Evolutionary conservation across 306 rosid genomes (phyloP).

Genomic region (Pyrus betulifolia): DNA sequence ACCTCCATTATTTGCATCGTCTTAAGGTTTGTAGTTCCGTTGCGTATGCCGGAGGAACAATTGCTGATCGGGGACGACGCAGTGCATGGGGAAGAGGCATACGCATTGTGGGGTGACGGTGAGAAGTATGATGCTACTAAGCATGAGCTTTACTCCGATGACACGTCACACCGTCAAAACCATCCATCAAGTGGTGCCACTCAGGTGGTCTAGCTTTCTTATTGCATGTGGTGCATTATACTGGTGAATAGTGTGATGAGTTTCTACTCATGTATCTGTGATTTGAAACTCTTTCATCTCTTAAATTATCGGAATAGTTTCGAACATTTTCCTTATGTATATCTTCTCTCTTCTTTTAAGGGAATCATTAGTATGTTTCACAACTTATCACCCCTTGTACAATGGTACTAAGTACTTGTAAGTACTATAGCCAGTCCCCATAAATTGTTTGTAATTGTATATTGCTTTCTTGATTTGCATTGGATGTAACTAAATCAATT

Average conservation of each 20-base stretch:
- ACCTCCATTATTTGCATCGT: conserved; percentile 41
- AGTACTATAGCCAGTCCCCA: not conserved
- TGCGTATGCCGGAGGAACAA: conserved; percentile 52
- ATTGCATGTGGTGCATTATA: no score
- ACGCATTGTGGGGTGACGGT: conserved; percentile 58
- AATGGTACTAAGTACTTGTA: no score
- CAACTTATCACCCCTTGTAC: no score
- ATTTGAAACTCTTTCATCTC: no score
- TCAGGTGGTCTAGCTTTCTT: not conserved
- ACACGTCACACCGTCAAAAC: not conserved
- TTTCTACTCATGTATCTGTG: no score
- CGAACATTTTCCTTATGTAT: no score
- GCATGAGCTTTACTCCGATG: not conserved
- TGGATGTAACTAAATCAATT: not conserved
- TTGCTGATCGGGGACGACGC: conserved; percentile 53
- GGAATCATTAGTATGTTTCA: no score
- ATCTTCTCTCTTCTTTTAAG: no score
- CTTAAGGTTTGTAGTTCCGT: conserved; percentile 18
- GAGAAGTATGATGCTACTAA: conserved; percentile 19
- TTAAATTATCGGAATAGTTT: no score
- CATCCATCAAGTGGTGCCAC: conserved; percentile 1
- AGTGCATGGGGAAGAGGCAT: conserved; percentile 62
- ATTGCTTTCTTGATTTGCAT: not conserved
- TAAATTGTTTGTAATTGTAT: no score
- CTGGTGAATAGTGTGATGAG: no score